Base-by-base conservation (phyloP, 2,329 filamentous ascomycete species). In the Clonostachys byssicola region DNA sequence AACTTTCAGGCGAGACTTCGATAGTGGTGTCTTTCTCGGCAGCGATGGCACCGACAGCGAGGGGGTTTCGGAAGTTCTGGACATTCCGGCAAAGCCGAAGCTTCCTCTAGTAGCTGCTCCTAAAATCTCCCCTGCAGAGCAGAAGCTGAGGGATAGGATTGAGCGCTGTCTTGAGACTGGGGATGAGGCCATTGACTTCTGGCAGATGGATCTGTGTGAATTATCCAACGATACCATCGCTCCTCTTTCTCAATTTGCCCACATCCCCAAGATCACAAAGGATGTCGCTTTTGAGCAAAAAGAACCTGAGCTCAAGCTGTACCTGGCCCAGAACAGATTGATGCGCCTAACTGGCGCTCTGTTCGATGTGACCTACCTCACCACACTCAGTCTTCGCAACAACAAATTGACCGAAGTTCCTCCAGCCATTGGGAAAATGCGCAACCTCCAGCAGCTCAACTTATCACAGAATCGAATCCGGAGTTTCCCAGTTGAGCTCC, bases 11-110 rank as follows among this genome's bases (percentile, higher is more conserved):
- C 73, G 81, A 45, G 80, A 85, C 53, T 67, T 78, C 48, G 86
- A 89, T 63, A 88, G 85, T 61, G 84, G 83, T 44, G 77, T 90
- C 4, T 89, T 77, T 65, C 75, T 89, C 68, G 81, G 76, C 5
- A 85, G 81, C 51, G 85, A 87, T 49, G 65, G 60, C 34, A 66
- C 71, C 12, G 75, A 80, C 45, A 65, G 67, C 14, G 70, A 73
- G 20, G 70, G 72, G 16, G 35, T 40, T 12, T 12, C 23, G 16
- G 42, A 14, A 14, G 12, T 34, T 18, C 42, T 33, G 20, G 42
- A 43, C 16, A 40, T 43, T 10, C 47, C 44, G 3, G 50, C 58
- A 6, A 61, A 62, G 48, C 53, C 67, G 34, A 68, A 59, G 46
- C 55, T 75, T 14, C 67, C 68, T 0, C 68, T 68, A 47, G 36